phyloP scores from a whole-genome alignment of 805 yeast genomes.

The Ogataea sp. region DNA sequence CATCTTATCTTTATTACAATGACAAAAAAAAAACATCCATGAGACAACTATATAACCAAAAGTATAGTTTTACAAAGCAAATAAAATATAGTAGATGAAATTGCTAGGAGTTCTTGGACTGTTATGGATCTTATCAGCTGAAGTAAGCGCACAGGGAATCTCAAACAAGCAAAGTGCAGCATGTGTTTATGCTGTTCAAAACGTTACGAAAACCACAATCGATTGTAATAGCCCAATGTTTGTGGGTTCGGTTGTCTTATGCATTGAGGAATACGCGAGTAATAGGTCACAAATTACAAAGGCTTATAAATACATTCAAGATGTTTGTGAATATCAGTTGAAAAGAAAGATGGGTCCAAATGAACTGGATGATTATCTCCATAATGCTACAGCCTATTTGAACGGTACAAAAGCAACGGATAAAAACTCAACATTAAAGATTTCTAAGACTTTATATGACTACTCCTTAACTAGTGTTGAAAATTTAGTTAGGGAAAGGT shows the following conservation, averaged over 20 bases:
- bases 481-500: constrained; percentile 20
- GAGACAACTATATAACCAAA: too few species aligned
- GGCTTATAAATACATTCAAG: constrained; percentile 25
- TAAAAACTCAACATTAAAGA: constrained; percentile 8
- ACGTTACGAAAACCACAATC: constrained; percentile 24
- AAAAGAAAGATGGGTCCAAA: constrained; percentile 16
- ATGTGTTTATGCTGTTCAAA: constrained; percentile 26
- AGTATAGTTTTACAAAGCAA: too few species aligned
- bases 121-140: neutral
- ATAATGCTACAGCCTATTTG: constrained; percentile 19
- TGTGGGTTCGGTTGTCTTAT: constrained; percentile 27
- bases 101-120: too few species aligned
- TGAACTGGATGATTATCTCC: constrained; percentile 20
- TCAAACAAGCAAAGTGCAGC: constrained; percentile 29
- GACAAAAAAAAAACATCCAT: too few species aligned
- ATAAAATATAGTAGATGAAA: too few species aligned
- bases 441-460: constrained; percentile 2
- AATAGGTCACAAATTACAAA: constrained; percentile 20
- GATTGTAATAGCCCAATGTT: constrained; percentile 25
- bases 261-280: constrained; percentile 23
- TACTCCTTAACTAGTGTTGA: constrained; percentile 18
- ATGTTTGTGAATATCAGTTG: constrained; percentile 27
- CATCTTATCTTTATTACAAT: too few species aligned
- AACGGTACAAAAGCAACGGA: constrained; percentile 6
- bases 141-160: constrained; percentile 17